Base-by-base conservation (phyloP, 2,329 filamentous ascomycete genomes). In the Chaetomiaceae sp. region DNA sequence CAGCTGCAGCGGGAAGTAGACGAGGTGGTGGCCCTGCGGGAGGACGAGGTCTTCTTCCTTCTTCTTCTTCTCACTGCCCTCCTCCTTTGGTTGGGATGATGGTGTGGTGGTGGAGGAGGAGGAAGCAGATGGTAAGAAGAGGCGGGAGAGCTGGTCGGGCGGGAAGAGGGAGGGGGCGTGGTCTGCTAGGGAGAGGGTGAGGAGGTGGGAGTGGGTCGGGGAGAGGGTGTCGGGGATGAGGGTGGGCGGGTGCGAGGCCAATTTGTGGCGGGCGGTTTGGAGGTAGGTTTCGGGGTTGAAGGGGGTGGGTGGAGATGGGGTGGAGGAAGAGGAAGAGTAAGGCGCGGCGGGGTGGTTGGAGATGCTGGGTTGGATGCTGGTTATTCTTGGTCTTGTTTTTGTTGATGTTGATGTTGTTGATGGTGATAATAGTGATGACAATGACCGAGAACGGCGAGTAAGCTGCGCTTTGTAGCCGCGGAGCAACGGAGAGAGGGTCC, bases 1-100 rank as follows among this genome's bases (percentile, higher is more conserved):
- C 16, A 85, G 72, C 55, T 82, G 79, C 10, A 86, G 79, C 53
- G 90, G 89, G 70, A 96, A 96, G 72, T 95, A 95, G 57, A 92
- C 82, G 31, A 96, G 76, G 66, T 96, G 90, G 65, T 95, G 85
- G 31, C 85, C 87, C 25, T 79, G 75, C 0, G 85, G 82, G 6
- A 86, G 69, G 3, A 65, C 40, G 5, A n/a, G 12, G 39, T 44
- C 33, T 5, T 4, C 10, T 6, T 27, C 25, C 6, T 27, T 27
- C 25, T 27, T 27, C 6, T 27, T 27, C 25, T 27, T 12, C 23
- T 14, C 19, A 14, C 14, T 16, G 37, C 9, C n/a, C n/a, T n/a
- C n/a, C n/a, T n/a, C n/a, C n/a, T n/a, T n/a, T n/a, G 13, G 19
- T 5, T 23, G 20, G 17, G 37, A 23, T 8, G 37, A 9, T n/a